phyloP scores from a whole-genome alignment of 140 eudicot genomes.

The Stevia rebaudiana region DNA sequence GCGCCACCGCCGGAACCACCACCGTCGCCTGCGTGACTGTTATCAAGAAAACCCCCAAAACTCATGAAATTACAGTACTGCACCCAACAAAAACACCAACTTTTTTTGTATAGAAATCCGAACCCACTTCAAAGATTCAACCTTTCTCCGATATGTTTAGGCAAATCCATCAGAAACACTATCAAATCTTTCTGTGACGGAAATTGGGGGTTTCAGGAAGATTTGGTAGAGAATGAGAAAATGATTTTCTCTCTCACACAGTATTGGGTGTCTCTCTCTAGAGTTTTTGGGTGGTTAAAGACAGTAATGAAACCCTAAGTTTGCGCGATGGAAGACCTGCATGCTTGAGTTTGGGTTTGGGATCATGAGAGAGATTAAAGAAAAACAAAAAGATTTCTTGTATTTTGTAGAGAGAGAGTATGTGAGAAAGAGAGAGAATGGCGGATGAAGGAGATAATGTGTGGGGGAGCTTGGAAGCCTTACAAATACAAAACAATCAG shows the following conservation, averaged over 20 bases:
- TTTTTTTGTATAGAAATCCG: not conserved
- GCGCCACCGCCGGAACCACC: constrained; percentile 46
- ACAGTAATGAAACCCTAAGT: constrained; percentile 35
- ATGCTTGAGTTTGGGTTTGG: constrained; percentile 54
- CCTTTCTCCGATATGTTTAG: not conserved
- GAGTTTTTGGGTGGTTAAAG: not conserved
- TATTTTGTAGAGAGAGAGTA: constrained; percentile 12
- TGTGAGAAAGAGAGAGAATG: not conserved
- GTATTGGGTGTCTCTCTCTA: constrained; percentile 6
- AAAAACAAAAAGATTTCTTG: constrained; percentile 20
- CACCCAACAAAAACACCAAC: not conserved
- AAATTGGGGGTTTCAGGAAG: constrained; percentile 22
- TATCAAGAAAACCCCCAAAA: constrained; percentile 92
- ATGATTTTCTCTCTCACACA: not conserved
- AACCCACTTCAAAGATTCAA: constrained; percentile 26
- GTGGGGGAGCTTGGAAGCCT: constrained; percentile 76
- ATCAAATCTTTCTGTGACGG: constrained; percentile 3
- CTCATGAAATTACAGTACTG: constrained; percentile 56
- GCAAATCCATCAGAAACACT: not conserved
- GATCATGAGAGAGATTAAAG: constrained; percentile 32
- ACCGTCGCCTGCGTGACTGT: constrained; percentile 51
- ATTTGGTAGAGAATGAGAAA: constrained; percentile 14
- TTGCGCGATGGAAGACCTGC: constrained; percentile 24
- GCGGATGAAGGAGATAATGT: constrained; percentile 36
- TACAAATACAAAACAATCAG: constrained; percentile 52